Conservation (phyloP, 1,284 basidiomycete genomes). For the Heterobasidion irregulare region DNA sequence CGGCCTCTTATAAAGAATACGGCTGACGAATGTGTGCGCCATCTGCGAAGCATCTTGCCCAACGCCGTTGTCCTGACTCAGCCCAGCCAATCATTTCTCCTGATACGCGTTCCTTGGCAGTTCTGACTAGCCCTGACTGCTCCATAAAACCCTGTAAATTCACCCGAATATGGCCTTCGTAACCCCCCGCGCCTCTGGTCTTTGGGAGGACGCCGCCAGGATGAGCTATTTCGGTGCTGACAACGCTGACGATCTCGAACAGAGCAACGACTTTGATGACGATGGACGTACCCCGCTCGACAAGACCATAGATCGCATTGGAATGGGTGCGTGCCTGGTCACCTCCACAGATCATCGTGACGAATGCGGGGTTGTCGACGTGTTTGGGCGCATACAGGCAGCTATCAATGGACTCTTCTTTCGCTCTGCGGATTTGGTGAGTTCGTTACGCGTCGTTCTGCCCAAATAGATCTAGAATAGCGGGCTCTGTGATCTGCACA, state of each 20-base stretch:
- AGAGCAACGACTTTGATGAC: constrained; percentile 22
- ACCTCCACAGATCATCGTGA: constrained; percentile 1
- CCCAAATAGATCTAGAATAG: not conserved
- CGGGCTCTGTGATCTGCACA: not conserved
- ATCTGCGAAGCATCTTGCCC: too few relatives aligned
- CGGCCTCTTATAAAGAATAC: too few relatives aligned
- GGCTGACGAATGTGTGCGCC: not conserved
- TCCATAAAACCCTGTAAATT: not conserved
- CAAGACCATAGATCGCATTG: constrained; percentile 82
- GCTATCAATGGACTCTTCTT: constrained; percentile 75
- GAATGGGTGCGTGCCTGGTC: constrained; percentile 61
- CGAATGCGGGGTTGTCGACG: not conserved
- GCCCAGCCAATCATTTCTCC: not conserved
- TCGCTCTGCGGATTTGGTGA: constrained; percentile 81
- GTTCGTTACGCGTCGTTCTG: constrained; percentile 17
- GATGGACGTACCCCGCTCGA: constrained; percentile 69
- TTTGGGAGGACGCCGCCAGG: constrained; percentile 32
- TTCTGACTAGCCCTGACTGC: too few relatives aligned
- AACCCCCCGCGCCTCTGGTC: constrained; percentile 36
- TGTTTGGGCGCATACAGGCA: constrained; percentile 28
- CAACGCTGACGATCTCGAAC: constrained; percentile 26
- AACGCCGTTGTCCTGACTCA: not conserved
- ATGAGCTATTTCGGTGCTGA: constrained; percentile 23
- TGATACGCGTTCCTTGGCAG: too few relatives aligned
- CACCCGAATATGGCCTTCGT: constrained; percentile 18